A percentile compares a stretch with the other conserved stretches of the same genome.
phyloP scores from a whole-genome alignment of 176 grass and related monocot genomes.

The Panicum miliaceum region DNA sequence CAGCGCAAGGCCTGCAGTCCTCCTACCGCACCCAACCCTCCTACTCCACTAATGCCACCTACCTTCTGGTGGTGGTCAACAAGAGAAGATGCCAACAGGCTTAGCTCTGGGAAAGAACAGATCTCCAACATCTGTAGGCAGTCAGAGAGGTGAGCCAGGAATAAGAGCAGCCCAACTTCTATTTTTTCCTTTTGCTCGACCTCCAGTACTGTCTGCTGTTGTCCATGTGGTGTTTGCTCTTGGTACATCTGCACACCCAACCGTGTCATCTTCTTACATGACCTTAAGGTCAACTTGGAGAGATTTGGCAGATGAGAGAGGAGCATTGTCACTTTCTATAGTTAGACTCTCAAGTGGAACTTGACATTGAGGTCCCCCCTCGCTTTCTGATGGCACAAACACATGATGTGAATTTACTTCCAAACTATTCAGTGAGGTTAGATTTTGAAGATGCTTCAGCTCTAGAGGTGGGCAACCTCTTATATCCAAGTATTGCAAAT shows the following conservation, averaged over 20 bases:
- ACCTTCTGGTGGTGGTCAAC: too few species aligned
- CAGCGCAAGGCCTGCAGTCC: too few species aligned
- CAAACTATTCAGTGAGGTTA: neutral
- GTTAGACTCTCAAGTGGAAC: neutral
- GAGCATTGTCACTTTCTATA: too few species aligned
- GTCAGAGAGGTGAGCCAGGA: neutral
- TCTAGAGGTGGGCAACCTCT: too few species aligned
- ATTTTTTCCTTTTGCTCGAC: neutral
- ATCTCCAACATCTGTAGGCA: rapidly evolving
- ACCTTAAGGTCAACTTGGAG: neutral
- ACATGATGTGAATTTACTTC: rapidly evolving
- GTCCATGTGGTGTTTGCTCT: too few species aligned
- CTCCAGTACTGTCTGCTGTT: neutral
- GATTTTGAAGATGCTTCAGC: too few species aligned
- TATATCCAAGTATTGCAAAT: too few species aligned
- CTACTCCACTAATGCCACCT: too few species aligned
- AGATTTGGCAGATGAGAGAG: neutral
- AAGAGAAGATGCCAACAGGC: neutral
- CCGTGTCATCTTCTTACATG: neutral
- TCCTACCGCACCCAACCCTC: too few species aligned
- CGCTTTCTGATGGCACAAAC: neutral
- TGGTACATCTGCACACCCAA: neutral
- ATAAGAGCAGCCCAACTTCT: neutral
- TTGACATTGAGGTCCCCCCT: neutral
- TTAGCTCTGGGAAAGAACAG: rapidly evolving